Base-by-base conservation (phyloP, 352 stramenopile species). In the Pythium chondricola region DNA sequence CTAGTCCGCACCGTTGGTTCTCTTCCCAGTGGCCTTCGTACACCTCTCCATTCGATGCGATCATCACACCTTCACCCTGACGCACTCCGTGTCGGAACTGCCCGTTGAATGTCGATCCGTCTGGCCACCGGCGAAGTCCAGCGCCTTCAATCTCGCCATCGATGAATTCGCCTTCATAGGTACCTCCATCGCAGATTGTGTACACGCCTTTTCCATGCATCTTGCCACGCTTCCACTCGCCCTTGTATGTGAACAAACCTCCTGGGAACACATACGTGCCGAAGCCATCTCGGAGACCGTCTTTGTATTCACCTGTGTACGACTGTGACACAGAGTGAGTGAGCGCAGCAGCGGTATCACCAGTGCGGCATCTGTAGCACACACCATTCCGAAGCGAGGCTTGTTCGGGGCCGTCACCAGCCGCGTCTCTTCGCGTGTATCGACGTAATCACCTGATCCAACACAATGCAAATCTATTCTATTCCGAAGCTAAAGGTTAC, bases 101-200 rank as follows among this genome's bases (percentile, higher is more conserved):
- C 6, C 75, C 75, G 27, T 58, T 83, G 51, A 84, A 88, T 17
- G 73, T 79, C 11, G 67, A 65, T 5, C 75, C 73, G 27, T 85
- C 57, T 1, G 71, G 47, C 73, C 73, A 88, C 11, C 64, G 53
- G 13, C 73, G 69, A 11, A 88, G 41, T 0, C 75, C 73, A 14
- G 69, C 45, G 24, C 75, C 75, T 5, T 81, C 62, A n/a, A 88
- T 88, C 46, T 88, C 75, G 22, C 71, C 73, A 35, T 72, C 38
- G 1, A 45, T n/a, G 37, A 88, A 88, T 3, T 69, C 60, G 10
- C 75, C 71, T 54, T 85, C 69, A 47, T 85, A 85, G 3, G 36
- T 50, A 5, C 46, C 50, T 2, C 59, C 65, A 25, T 71, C 62
- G 4, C 45, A 39, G 3, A 83, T 55, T 0, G 48, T 58, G 42